Conservation (phyloP, 1,139 yeast species). For the Kazachstania sp. region DNA sequence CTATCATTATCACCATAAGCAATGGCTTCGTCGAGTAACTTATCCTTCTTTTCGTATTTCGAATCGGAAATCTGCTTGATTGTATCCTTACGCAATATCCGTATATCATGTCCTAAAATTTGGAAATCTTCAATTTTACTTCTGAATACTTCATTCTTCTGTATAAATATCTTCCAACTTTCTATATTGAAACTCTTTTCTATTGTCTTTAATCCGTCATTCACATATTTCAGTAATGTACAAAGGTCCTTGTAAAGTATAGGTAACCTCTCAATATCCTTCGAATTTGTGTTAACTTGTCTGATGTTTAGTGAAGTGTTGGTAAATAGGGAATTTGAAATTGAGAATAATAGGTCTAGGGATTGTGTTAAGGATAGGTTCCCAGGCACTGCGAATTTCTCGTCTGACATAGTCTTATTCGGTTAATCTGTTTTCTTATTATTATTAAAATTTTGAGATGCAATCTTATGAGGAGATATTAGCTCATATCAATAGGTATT, state of each 20-base stretch:
- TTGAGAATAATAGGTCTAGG: conserved; percentile 22
- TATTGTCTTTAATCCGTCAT: conserved; percentile 21
- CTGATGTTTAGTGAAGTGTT: conserved; percentile 11
- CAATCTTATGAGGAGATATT: too few species aligned
- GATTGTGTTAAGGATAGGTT: conserved; percentile 25
- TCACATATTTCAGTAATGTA: conserved; percentile 15
- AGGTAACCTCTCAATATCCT: conserved; percentile 10
- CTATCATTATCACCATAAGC: neutral
- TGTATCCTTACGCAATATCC: conserved; percentile 14
- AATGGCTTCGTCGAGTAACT: conserved; percentile 1
- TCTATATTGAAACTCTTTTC: conserved; percentile 16
- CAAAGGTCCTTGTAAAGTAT: conserved; percentile 14
- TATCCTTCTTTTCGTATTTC: neutral
- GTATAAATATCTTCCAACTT: conserved; percentile 8
- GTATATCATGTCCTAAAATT: conserved; percentile 25
- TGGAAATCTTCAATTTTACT: conserved; percentile 21
- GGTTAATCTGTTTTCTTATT: neutral
- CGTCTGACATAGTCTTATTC: conserved; percentile 17
- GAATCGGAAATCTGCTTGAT: conserved; percentile 1
- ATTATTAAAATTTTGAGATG: too few species aligned
- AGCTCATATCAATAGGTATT: too few species aligned
- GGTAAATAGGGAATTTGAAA: conserved; percentile 21
- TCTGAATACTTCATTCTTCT: conserved; percentile 12
- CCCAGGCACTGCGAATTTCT: conserved; percentile 25
- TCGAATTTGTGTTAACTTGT: conserved; percentile 4